A percentile compares a stretch with the other conserved stretches of the same genome.
Evolutionary conservation across 2,329 filamentous ascomycete genomes (phyloP).

Genomic region (Fusarium mexicanum): DNA sequence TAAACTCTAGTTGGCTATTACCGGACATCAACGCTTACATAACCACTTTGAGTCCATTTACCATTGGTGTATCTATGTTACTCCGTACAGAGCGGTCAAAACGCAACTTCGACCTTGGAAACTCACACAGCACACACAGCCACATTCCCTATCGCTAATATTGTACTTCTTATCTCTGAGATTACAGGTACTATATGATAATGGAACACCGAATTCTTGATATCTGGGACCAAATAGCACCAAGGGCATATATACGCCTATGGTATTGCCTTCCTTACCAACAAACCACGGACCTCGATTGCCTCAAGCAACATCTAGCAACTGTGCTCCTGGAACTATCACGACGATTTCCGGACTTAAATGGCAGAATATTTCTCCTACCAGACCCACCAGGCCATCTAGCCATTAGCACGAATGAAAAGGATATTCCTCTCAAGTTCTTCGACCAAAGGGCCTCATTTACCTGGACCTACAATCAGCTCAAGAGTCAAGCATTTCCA

Average conservation of each 20-base stretch:
- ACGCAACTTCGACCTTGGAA: not conserved
- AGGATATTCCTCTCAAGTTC: not conserved
- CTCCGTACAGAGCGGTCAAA: not conserved
- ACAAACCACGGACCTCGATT: not conserved
- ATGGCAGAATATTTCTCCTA: not conserved
- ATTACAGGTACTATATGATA: rapidly evolving
- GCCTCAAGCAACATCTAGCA: not conserved
- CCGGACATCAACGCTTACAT: not conserved
- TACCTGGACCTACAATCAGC: not conserved
- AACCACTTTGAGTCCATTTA: rapidly evolving
- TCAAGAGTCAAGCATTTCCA: not conserved
- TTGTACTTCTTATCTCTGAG: rapidly evolving
- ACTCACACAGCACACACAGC: not conserved
- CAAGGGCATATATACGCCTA: not conserved
- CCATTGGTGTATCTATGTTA: too few relatives aligned
- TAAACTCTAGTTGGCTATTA: not conserved
- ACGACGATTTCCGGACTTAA: rapidly evolving
- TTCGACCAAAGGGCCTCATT: not conserved
- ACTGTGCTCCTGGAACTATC: not conserved
- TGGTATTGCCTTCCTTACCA: not conserved
- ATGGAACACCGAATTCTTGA: not conserved
- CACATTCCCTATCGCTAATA: rapidly evolving
- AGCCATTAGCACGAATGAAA: not conserved
- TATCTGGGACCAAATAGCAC: not conserved
- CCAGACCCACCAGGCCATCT: not conserved